Percentiles rank a stretch among this genome's conserved stretches.
Conservation (phyloP, 164 flowering plant genomes). For the Vitis amurensis region DNA sequence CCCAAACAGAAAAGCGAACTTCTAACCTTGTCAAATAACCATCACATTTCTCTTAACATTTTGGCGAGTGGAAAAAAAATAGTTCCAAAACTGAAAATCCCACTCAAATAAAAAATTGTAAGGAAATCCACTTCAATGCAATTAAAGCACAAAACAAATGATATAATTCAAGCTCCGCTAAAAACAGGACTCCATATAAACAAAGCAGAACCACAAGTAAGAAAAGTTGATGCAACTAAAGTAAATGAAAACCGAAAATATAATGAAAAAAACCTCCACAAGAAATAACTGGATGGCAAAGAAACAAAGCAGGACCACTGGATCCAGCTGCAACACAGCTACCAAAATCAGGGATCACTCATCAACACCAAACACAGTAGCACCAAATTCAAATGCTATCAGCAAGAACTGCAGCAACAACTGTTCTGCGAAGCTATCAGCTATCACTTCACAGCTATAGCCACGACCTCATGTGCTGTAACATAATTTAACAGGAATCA, state of each 20-base stretch:
- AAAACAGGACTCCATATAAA: background rate
- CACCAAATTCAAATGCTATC: slow-evolving; percentile 10
- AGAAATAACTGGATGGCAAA: background rate
- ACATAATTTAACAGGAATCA: slow-evolving; percentile 16
- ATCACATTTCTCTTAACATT: too few species aligned
- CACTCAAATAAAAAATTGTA: too few species aligned
- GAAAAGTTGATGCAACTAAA: background rate
- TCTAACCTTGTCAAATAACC: too few species aligned
- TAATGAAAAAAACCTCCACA: background rate
- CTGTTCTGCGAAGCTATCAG: slow-evolving; percentile 11
- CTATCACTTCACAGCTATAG: slow-evolving; percentile 33
- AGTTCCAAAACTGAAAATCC: too few species aligned
- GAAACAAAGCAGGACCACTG: background rate
- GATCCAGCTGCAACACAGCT: slow-evolving; percentile 16
- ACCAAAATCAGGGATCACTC: slow-evolving; percentile 13
- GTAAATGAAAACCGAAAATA: background rate
- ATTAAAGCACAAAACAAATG: too few species aligned
- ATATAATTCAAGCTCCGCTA: too few species aligned
- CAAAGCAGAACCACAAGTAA: background rate
- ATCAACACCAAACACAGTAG: slow-evolving; percentile 12
- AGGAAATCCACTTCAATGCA: too few species aligned
- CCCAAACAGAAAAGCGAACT: too few species aligned
- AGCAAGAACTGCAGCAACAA: slow-evolving; percentile 13
- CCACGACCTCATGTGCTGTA: slow-evolving; percentile 35
- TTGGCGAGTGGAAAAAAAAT: too few species aligned